Evolutionary conservation across 768 basidiomycete genomes (phyloP).

Genomic region (Lactarius vividus): DNA sequence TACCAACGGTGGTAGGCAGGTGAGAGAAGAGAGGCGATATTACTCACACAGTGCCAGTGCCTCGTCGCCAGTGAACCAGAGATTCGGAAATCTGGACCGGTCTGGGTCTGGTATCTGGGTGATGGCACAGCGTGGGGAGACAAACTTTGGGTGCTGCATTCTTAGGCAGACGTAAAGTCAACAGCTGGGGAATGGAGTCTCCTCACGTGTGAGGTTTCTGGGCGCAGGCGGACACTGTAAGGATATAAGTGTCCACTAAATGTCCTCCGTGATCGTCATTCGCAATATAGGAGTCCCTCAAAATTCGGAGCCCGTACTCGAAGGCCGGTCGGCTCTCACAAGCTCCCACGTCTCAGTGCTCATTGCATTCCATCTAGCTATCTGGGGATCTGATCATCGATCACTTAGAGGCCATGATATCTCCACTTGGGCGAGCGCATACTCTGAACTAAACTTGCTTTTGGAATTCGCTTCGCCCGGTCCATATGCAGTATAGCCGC

Average conservation of each 20-base stretch:
- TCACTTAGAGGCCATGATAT: background rate
- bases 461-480: background rate
- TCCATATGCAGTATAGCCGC: background rate
- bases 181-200: background rate
- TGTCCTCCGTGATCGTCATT: background rate
- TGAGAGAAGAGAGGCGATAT: background rate
- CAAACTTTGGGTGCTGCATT: background rate
- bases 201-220: background rate
- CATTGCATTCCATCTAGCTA: background rate
- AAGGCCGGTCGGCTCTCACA: too few species aligned
- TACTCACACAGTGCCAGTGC: background rate
- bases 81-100: conserved; percentile 1
- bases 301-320: background rate
- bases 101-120: background rate
- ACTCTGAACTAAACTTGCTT: background rate
- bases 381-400: background rate
- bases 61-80: background rate
- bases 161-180: background rate
- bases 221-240: background rate
- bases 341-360: background rate
- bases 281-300: background rate
- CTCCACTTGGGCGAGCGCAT: background rate
- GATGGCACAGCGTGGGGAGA: background rate
- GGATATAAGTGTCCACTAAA: background rate
- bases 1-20: background rate